phyloP scores from a whole-genome alignment of 345 rosid genomes.

The Carallia brachiata region DNA sequence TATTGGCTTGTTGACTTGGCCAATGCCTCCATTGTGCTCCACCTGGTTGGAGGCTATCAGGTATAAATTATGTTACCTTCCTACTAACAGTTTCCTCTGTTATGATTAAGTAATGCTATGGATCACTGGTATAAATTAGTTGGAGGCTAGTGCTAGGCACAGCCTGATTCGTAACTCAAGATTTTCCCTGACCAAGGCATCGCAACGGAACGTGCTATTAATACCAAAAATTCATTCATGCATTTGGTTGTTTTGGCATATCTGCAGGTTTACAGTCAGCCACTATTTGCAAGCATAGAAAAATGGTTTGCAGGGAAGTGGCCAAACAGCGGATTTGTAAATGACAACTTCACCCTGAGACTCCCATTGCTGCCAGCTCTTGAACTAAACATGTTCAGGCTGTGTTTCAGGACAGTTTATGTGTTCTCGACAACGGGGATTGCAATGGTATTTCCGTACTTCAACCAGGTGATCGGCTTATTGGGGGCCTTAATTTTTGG shows the following conservation, averaged over 20 bases:
- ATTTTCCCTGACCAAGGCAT: too few relatives aligned
- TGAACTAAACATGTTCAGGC: conserved; percentile 30
- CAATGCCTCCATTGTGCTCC: conserved; percentile 45
- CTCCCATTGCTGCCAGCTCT: conserved; percentile 34
- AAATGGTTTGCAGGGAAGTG: conserved; percentile 38
- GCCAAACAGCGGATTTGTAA: conserved; percentile 43
- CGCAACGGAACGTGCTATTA: too few relatives aligned
- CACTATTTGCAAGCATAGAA: conserved; percentile 44
- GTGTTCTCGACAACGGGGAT: conserved; percentile 50
- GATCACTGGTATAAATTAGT: not conserved
- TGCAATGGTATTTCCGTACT: conserved; percentile 67
- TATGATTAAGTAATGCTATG: too few relatives aligned
- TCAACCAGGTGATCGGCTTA: conserved; percentile 75
- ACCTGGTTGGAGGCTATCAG: conserved; percentile 55
- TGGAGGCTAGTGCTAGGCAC: not conserved
- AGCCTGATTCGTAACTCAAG: too few relatives aligned
- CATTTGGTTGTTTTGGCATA: not conserved
- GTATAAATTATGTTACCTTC: conserved; percentile 12
- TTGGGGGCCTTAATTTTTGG: conserved; percentile 76
- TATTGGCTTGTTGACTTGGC: conserved; percentile 56
- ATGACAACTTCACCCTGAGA: conserved; percentile 28
- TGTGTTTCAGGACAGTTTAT: conserved; percentile 48
- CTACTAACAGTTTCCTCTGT: too few relatives aligned
- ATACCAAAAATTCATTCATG: too few relatives aligned
- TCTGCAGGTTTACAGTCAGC: conserved; percentile 52